phyloP scores from a whole-genome alignment of 148 eudicot species.

The Rhododendron vialii region DNA sequence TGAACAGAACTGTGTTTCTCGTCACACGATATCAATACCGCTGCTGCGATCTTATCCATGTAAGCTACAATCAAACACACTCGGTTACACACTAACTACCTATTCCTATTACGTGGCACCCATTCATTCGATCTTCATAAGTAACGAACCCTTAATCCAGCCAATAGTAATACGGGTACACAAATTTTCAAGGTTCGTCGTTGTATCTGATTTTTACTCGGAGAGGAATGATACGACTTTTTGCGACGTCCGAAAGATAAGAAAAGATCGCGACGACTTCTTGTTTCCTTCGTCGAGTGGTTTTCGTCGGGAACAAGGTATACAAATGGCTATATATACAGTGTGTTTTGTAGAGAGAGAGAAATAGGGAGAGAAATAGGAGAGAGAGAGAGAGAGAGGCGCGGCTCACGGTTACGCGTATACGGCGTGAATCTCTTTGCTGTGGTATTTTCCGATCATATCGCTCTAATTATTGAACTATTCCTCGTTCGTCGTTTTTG shows the following conservation, averaged over 20 bases:
- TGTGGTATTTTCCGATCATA: neutral
- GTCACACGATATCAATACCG: neutral
- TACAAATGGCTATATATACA: neutral
- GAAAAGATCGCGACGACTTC: neutral
- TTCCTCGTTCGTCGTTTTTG: conserved; percentile 1
- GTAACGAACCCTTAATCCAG: neutral
- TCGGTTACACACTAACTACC: neutral
- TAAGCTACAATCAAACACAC: neutral
- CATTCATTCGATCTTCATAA: neutral
- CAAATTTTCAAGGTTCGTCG: neutral
- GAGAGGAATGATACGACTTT: neutral
- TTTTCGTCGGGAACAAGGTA: conserved; percentile 29
- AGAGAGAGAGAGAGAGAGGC: neutral
- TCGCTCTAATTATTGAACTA: neutral
- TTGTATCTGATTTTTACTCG: neutral
- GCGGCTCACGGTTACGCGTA: conserved; percentile 44
- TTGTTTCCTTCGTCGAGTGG: conserved; percentile 22
- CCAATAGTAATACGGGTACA: neutral
- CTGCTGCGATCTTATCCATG: neutral
- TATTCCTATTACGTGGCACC: neutral
- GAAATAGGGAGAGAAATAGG: neutral
- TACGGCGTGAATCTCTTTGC: neutral
- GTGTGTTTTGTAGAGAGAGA: neutral
- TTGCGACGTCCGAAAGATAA: no score
- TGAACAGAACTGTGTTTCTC: neutral